Evolutionary conservation across 495 filamentous ascomycete species (phyloP).

Genomic region (Penicillium pancosmium): DNA sequence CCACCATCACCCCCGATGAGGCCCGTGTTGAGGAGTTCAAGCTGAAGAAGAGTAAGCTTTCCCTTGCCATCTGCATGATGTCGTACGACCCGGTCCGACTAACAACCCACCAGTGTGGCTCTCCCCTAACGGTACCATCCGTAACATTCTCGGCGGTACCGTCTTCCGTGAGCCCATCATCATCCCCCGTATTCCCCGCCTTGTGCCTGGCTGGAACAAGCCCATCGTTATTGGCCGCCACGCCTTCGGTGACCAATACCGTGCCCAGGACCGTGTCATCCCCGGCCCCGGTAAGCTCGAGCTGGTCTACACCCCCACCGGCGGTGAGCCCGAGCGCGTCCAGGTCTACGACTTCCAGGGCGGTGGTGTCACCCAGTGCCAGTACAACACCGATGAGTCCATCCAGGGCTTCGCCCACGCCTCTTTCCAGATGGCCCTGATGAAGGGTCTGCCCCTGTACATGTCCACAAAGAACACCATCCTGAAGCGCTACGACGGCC

Average conservation of each 20-base stretch:
- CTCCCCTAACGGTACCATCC: constrained; percentile 96
- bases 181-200: constrained; percentile 85
- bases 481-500: constrained; percentile 95
- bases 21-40: constrained; percentile 95
- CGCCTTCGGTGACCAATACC: constrained; percentile 98
- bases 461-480: constrained; percentile 99
- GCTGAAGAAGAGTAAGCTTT: constrained; percentile 83
- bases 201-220: constrained; percentile 96
- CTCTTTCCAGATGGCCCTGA: constrained; percentile 89
- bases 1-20: constrained; percentile 98
- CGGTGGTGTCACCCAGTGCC: constrained; percentile 86
- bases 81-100: constrained; percentile 13
- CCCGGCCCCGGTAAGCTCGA: constrained; percentile 81
- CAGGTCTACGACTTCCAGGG: constrained; percentile 90
- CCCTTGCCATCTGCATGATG: neutral
- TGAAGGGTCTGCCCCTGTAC: constrained; percentile 86
- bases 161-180: constrained; percentile 99
- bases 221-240: constrained; percentile 98
- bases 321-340: constrained; percentile 80
- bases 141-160: constrained; percentile 92
- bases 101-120: constrained; percentile 78
- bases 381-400: constrained; percentile 97
- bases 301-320: constrained; percentile 88
- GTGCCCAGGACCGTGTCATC: constrained; percentile 85
- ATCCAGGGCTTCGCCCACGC: constrained; percentile 94